Evolutionary conservation across 225 moss, liverwort and hornwort genomes (phyloP).

Genomic region (Pleurozium schreberi): DNA sequence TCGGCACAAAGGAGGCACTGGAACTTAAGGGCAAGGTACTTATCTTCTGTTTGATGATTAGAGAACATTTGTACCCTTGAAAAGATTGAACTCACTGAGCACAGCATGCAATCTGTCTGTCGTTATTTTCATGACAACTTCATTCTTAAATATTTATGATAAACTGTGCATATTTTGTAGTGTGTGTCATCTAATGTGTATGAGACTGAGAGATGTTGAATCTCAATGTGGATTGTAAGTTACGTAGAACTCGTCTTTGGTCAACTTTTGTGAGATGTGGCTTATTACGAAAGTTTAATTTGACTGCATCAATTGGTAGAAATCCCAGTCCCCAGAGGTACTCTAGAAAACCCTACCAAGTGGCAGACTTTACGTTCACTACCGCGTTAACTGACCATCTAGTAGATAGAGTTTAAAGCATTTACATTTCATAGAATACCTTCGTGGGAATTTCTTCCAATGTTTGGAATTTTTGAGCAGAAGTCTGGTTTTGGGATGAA

Average conservation of each 20-base stretch:
- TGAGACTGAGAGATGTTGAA: not conserved
- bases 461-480: not conserved
- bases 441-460: not conserved
- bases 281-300: not conserved
- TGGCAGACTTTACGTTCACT: not conserved
- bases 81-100: not conserved
- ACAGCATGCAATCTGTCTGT: not conserved
- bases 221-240: not conserved
- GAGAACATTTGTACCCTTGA: not conserved
- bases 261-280: not conserved
- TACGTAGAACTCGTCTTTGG: not conserved
- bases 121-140: not conserved
- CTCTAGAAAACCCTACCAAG: not conserved
- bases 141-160: not conserved
- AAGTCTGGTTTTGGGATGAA: not conserved
- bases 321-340: not conserved
- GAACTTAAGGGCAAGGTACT: conserved; percentile 68
- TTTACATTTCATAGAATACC: not conserved
- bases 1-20: conserved; percentile 69
- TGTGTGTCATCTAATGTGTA: not conserved
- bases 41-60: not conserved
- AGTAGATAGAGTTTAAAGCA: not conserved
- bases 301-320: not conserved
- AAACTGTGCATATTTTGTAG: not conserved
- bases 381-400: not conserved